phyloP scores from a whole-genome alignment of 2,329 filamentous ascomycete genomes.

The Diaporthe sp. region DNA sequence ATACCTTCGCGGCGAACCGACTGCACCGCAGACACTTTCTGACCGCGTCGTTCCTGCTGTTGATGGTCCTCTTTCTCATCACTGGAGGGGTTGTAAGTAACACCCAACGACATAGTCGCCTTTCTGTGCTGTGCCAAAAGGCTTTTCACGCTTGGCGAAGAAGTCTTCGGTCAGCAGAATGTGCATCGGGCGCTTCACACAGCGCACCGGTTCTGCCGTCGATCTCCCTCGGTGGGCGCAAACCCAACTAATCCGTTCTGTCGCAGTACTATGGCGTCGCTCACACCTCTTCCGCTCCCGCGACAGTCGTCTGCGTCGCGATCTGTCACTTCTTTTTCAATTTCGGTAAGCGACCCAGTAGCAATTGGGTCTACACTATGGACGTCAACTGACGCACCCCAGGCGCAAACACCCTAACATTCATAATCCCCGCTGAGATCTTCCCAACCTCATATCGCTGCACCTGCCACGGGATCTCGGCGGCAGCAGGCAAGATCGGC shows the following conservation, averaged over 20 bases:
- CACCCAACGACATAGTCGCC: conserved; percentile 45
- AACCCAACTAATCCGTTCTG: neutral
- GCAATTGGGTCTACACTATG: no score
- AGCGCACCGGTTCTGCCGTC: neutral
- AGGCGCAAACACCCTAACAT: conserved; percentile 72
- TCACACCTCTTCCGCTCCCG: conserved; percentile 56
- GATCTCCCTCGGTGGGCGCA: neutral
- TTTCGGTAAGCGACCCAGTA: conserved; percentile 56
- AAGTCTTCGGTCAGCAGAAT: neutral
- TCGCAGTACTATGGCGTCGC: conserved; percentile 61
- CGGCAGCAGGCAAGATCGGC: conserved; percentile 71
- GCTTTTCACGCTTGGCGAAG: neutral
- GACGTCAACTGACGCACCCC: no score
- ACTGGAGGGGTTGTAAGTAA: conserved; percentile 55
- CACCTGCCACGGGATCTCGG: conserved; percentile 74
- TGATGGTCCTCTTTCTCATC: conserved; percentile 62
- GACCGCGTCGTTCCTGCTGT: conserved; percentile 62
- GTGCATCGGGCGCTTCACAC: neutral
- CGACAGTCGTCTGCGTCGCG: conserved; percentile 65
- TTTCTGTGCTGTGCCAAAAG: neutral
- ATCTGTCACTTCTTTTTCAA: conserved; percentile 70
- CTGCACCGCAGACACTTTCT: conserved; percentile 64
- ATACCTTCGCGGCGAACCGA: conserved; percentile 62
- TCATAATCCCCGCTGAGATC: conserved; percentile 75
- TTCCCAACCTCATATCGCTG: conserved; percentile 75